Evolutionary conservation across 2,329 filamentous ascomycete species (phyloP), one percentile per base, ranked within the genome.

Genomic region (Lachnellula hyalina): DNA sequence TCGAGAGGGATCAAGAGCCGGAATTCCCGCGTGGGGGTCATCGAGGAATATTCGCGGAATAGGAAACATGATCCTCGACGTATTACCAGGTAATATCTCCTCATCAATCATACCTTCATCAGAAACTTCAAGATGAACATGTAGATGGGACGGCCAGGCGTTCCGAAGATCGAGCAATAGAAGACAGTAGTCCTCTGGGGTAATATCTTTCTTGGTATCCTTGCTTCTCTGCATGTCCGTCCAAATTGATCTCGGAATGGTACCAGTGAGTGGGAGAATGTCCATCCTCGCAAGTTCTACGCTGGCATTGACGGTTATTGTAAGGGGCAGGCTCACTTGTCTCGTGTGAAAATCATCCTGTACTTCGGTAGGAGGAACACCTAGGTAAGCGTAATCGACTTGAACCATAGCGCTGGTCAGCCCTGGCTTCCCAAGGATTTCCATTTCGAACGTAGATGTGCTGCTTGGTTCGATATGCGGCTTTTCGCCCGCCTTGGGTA

Each of bases 301-400:
- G 65, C 90, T 94, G 3, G 91, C 89, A 67, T 96, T 96, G 47
- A 97, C 93, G 5, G 93, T 96, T 15, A 96, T 82, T 0, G 87
- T 89, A 54, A 97, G 75, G 14, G 90, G 88, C 28, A 96, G 77
- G 17, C 86, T 85, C 15, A 96, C 79, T 67, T 94, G 89, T 40
- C 92, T 82, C 0, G 92, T 96, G 67, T 91, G 90, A 66, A 96
- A 96, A 35, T 83, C 79, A 36, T 87, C 84, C 23, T 80, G 78
- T 2, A 92, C 74, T 54, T 91, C 83, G 12, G 82, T 79, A n/a
- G 78, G 77, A 5, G 84, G 76, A 34, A 84, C 79, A 1, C 89
- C 89, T n/a, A 96, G 77, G 67, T 87, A 80, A 2, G 89, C 89
- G 68, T 96, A 96, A 71, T 96, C 89, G 55, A 96, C 84, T 63